Evolutionary conservation across 768 basidiomycete species (phyloP).

Genomic region (Trametes punicea): DNA sequence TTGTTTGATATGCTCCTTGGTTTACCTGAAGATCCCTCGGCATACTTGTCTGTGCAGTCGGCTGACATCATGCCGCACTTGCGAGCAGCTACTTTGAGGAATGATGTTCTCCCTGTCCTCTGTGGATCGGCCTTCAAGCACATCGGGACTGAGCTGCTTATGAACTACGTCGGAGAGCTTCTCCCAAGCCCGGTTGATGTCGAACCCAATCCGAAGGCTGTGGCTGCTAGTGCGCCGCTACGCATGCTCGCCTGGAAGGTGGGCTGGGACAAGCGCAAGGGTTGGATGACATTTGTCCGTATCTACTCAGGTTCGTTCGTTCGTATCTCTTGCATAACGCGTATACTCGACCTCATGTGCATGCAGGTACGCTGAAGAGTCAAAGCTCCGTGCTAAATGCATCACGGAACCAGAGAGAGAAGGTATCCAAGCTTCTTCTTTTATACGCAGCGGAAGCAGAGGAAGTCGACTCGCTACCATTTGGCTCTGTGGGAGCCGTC

Average conservation of each 20-base stretch:
- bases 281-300: conserved; percentile 93
- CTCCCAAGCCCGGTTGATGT: conserved; percentile 74
- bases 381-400: conserved; percentile 62
- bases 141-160: conserved; percentile 74
- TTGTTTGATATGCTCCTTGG: conserved; percentile 71
- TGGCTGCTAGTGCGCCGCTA: conserved; percentile 43
- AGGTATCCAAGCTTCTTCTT: conserved; percentile 68
- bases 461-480: conserved; percentile 77
- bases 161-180: conserved; percentile 81
- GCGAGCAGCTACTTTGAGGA: conserved; percentile 61
- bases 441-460: conserved; percentile 73
- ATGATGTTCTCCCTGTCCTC: conserved; percentile 71
- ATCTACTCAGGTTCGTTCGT: conserved; percentile 72
- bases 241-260: conserved; percentile 86
- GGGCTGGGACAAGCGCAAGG: conserved; percentile 73
- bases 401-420: conserved; percentile 67
- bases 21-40: conserved; percentile 52
- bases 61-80: conserved; percentile 57
- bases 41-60: conserved; percentile 61
- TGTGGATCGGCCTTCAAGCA: conserved; percentile 82
- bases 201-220: conserved; percentile 38
- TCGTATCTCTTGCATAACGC: no score
- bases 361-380: conserved; percentile 64
- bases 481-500: conserved; percentile 81
- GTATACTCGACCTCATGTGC: no score